Evolutionary conservation across 176 grass and related monocot genomes (phyloP).

Genomic region (Aegilops tauschii): DNA sequence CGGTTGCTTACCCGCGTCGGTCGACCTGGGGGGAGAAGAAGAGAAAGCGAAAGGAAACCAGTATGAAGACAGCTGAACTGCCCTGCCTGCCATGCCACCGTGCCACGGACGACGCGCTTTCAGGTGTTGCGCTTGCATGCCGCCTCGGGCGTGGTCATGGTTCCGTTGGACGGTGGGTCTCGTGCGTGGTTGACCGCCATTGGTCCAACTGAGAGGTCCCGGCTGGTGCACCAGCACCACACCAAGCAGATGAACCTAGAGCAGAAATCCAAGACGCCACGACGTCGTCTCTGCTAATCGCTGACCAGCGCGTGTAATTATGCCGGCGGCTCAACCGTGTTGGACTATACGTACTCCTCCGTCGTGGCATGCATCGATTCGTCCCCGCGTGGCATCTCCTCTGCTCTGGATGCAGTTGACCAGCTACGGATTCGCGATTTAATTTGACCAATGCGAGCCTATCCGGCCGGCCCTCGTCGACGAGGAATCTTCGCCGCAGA

Average conservation of each 20-base stretch:
- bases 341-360: too few species aligned
- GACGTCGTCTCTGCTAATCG: not conserved
- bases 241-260: not conserved
- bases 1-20: conserved; percentile 24
- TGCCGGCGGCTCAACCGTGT: not conserved
- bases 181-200: not conserved
- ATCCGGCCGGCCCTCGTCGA: not conserved
- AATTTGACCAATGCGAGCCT: too few species aligned
- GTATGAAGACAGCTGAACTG: not conserved
- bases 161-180: not conserved
- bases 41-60: not conserved
- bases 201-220: not conserved
- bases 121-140: not conserved
- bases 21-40: not conserved
- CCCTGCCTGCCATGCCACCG: not conserved
- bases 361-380: too few species aligned
- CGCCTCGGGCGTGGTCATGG: not conserved
- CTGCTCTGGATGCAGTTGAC: not conserved
- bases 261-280: not conserved
- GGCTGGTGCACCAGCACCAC: not conserved
- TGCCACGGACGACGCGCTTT: not conserved
- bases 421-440: too few species aligned
- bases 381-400: not conserved
- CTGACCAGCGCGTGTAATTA: not conserved
- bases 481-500: not conserved